These are phyloP conservation scores for Lophium mytilinum DNA, from an alignment of 495 filamentous ascomycete species.

Conservation along the genomic window DNA sequence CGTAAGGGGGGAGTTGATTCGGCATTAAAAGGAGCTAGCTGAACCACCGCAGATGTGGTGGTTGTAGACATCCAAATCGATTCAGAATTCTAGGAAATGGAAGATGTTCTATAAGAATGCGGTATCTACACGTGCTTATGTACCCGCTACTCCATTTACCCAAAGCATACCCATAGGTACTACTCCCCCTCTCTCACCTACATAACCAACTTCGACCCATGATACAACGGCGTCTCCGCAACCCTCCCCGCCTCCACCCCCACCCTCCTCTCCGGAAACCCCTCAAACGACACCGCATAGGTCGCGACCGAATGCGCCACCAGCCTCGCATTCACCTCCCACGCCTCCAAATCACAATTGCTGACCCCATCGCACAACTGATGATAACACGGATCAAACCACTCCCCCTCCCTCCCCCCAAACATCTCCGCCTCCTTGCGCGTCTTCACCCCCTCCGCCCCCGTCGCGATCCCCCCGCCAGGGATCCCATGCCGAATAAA, in stretches of 20 bases:
- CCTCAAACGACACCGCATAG: constrained; percentile 49
- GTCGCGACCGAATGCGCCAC: constrained; percentile 60
- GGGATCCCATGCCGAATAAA: constrained; percentile 59
- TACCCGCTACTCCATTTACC: too few relatives aligned
- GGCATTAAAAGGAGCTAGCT: too few relatives aligned
- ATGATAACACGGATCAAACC: constrained; percentile 61
- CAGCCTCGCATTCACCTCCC: constrained; percentile 46
- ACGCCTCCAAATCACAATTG: constrained; percentile 55
- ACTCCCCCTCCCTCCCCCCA: constrained; percentile 52
- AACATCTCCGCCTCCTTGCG: constrained; percentile 48
- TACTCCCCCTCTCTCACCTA: neutral
- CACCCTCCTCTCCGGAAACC: constrained; percentile 30
- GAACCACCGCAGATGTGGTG: too few relatives aligned
- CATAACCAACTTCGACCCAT: constrained; percentile 13
- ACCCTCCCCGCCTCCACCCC: neutral
- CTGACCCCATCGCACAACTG: constrained; percentile 46
- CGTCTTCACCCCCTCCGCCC: constrained; percentile 61
- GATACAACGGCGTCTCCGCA: constrained; percentile 6
- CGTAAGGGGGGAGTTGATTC: too few relatives aligned
- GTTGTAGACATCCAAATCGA: too few relatives aligned
- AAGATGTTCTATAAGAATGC: too few relatives aligned
- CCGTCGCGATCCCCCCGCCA: constrained; percentile 60
- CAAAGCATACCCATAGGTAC: too few relatives aligned
- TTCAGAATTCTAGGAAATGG: too few relatives aligned
- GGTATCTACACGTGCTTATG: too few relatives aligned